Conservation (phyloP, 176 grass and related monocot genomes). For the Avena insularis region DNA sequence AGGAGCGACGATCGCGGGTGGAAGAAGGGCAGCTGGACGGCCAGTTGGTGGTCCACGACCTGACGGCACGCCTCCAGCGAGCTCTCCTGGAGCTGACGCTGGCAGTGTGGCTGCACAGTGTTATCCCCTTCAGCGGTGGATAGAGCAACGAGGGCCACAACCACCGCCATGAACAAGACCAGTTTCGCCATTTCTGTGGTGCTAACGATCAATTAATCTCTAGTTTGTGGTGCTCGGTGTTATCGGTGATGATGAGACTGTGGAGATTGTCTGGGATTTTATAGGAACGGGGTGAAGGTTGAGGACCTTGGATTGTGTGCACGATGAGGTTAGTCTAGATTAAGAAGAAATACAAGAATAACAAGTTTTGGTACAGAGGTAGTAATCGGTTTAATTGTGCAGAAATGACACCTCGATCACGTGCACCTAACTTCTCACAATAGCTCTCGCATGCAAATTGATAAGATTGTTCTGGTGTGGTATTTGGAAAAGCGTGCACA, state of each 20-base stretch:
- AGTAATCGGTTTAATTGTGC: not conserved
- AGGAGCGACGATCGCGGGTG: not conserved
- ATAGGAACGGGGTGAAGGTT: constrained; percentile 14
- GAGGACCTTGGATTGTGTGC: not conserved
- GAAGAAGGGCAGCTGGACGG: not conserved
- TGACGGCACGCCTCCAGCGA: constrained; percentile 42
- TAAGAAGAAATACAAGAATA: constrained; percentile 8
- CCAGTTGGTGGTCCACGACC: constrained; percentile 30
- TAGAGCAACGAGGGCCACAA: constrained; percentile 14
- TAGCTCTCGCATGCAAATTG: not conserved
- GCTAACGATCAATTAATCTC: not conserved
- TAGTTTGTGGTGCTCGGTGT: not conserved
- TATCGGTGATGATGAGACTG: constrained; percentile 1
- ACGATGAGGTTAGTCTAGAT: not conserved
- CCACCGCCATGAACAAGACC: not conserved
- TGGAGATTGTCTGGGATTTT: not conserved
- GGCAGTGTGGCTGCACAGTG: constrained; percentile 26
- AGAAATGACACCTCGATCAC: not conserved
- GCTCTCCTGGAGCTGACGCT: constrained; percentile 41
- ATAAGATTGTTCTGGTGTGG: not conserved
- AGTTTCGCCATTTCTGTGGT: not conserved
- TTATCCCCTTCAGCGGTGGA: not conserved
- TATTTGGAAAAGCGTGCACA: not conserved
- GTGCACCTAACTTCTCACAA: not conserved
- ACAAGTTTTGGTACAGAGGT: no score